phyloP scores from a whole-genome alignment of 352 stramenopile species.

The Phytophthora lateralis region DNA sequence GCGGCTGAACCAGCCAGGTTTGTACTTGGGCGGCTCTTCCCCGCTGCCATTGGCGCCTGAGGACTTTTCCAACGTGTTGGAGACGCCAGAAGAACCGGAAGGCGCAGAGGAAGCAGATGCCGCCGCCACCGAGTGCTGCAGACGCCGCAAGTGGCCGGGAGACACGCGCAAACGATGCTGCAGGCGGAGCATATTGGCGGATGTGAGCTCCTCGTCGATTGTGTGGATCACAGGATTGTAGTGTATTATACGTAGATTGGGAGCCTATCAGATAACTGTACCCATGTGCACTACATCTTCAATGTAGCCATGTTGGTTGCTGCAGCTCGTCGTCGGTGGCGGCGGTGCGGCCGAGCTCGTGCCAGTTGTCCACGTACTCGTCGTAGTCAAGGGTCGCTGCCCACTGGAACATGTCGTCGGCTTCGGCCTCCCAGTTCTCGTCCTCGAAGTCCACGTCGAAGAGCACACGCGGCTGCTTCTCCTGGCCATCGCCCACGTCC shows the following conservation, averaged over 20 bases:
- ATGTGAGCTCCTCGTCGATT: neutral
- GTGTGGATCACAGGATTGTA: slow-evolving; percentile 11
- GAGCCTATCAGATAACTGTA: slow-evolving; percentile 13
- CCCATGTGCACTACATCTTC: slow-evolving; percentile 8
- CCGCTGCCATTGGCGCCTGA: slow-evolving; percentile 11
- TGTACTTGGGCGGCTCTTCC: slow-evolving; percentile 76
- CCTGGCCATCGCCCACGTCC: slow-evolving; percentile 7
- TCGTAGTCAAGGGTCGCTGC: slow-evolving; percentile 71
- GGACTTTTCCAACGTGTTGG: slow-evolving; percentile 1
- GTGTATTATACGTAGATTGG: slow-evolving; percentile 7
- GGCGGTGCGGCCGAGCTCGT: slow-evolving; percentile 59
- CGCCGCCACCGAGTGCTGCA: slow-evolving; percentile 19
- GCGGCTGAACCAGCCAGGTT: slow-evolving; percentile 86
- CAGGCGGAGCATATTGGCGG: slow-evolving; percentile 24
- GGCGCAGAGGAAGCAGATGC: slow-evolving; percentile 9
- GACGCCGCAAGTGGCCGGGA: slow-evolving; percentile 10
- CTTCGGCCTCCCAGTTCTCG: slow-evolving; percentile 69
- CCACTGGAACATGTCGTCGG: slow-evolving; percentile 80
- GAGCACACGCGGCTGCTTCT: slow-evolving; percentile 27
- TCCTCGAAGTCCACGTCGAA: slow-evolving; percentile 76
- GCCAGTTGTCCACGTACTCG: slow-evolving; percentile 73
- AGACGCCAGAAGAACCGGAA: slow-evolving; percentile 9
- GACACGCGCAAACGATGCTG: slow-evolving; percentile 23
- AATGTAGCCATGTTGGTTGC: neutral
- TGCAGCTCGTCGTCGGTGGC: slow-evolving; percentile 35